Conservation (phyloP, 2,329 filamentous ascomycete species). For the Fusarium armeniacum region DNA sequence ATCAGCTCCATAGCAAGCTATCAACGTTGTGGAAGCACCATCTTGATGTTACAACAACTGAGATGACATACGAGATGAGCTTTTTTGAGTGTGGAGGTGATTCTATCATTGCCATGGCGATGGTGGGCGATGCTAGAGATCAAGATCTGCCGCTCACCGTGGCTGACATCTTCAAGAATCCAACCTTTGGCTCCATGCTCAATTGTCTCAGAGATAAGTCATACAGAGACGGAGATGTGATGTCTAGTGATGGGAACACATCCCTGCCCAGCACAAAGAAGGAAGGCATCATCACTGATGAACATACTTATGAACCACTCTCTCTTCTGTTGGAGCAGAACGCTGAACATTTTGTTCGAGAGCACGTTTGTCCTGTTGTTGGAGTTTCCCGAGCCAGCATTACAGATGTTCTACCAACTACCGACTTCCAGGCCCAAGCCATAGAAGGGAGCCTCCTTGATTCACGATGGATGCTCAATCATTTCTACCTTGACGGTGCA, state of each 20-base stretch:
- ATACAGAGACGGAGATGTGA: constrained; percentile 24
- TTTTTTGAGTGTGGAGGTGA: constrained; percentile 43
- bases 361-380: constrained; percentile 33
- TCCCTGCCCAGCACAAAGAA: constrained; percentile 11
- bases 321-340: constrained; percentile 18
- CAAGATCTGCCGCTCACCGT: constrained; percentile 34
- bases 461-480: constrained; percentile 44
- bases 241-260: constrained; percentile 9
- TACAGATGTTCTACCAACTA: constrained; percentile 42
- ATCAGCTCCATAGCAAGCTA: constrained; percentile 31
- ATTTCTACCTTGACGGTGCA: constrained; percentile 26
- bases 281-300: not conserved
- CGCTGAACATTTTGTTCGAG: constrained; percentile 30
- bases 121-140: constrained; percentile 38
- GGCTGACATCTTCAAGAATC: constrained; percentile 44
- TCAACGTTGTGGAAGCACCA: constrained; percentile 28
- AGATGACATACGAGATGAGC: constrained; percentile 26
- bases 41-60: constrained; percentile 10
- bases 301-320: constrained; percentile 22
- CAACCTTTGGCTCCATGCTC: constrained; percentile 29
- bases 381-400: constrained; percentile 44
- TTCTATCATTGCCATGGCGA: constrained; percentile 45
- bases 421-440: constrained; percentile 40
- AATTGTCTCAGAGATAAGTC: constrained; percentile 23
- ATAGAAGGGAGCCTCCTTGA: constrained; percentile 31